Conservation (phyloP, 495 filamentous ascomycete species). For the Penicillium subrubescens region DNA sequence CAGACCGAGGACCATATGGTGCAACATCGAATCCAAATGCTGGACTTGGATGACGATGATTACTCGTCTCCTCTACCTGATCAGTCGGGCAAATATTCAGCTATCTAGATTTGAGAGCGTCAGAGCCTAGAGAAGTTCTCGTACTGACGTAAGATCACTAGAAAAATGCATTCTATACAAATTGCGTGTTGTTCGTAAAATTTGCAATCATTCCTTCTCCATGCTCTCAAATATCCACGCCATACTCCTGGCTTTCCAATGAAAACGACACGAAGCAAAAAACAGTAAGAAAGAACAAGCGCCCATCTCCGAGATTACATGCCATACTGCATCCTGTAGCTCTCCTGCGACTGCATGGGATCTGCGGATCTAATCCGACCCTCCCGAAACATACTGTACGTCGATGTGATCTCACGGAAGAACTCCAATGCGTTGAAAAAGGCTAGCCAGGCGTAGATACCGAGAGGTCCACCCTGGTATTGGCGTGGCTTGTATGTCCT, state of each 20-base stretch:
- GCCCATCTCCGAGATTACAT: neutral
- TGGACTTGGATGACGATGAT: slow-evolving; percentile 28
- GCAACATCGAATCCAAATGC: slow-evolving; percentile 28
- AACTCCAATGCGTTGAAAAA: slow-evolving; percentile 17
- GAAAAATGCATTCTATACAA: neutral
- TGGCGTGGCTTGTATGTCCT: neutral
- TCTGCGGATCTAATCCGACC: neutral
- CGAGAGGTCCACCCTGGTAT: slow-evolving; percentile 22
- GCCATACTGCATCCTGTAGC: neutral
- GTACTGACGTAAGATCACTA: neutral
- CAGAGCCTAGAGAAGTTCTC: neutral
- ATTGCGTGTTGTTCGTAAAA: neutral
- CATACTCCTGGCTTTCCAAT: neutral
- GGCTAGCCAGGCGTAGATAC: slow-evolving; percentile 16
- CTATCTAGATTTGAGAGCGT: slow-evolving; percentile 10
- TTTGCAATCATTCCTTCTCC: neutral
- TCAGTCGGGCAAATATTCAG: slow-evolving; percentile 26
- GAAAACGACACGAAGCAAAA: neutral
- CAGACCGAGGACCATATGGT: slow-evolving; percentile 57
- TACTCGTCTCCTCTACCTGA: slow-evolving; percentile 23
- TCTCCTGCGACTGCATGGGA: neutral
- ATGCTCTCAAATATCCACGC: neutral
- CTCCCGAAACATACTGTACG: slow-evolving; percentile 3
- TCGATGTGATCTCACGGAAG: slow-evolving; percentile 12
- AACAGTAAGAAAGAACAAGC: neutral